Conservation (phyloP, 345 rosid species). For the Arabidopsis arenosa region DNA sequence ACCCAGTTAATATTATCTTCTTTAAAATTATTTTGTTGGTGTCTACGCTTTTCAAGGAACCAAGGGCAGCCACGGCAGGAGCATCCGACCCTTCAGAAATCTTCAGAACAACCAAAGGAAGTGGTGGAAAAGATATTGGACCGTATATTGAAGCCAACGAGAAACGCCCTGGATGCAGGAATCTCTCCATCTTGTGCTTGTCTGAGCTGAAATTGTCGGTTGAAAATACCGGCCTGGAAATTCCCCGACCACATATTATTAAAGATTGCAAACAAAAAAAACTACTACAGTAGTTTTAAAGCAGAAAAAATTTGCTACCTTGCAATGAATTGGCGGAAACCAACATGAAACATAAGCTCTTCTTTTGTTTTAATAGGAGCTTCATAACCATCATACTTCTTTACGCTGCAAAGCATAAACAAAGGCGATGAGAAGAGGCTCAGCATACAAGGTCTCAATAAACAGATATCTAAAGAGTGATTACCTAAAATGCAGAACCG, state of each 20-base stretch:
- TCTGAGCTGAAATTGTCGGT: constrained; percentile 77
- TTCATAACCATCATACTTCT: constrained; percentile 73
- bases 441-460: constrained; percentile 14
- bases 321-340: constrained; percentile 90
- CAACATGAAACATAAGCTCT: constrained; percentile 88
- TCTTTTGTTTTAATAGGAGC: constrained; percentile 91
- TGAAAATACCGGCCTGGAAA: constrained; percentile 84
- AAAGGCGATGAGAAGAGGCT: constrained; percentile 24
- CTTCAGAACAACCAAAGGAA: constrained; percentile 85
- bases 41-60: constrained; percentile 82
- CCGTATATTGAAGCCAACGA: constrained; percentile 85
- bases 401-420: constrained; percentile 57
- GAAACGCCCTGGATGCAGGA: constrained; percentile 83
- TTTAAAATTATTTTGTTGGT: constrained; percentile 84
- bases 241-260: not conserved
- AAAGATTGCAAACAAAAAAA: constrained; percentile 21
- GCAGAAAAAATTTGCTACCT: constrained; percentile 52
- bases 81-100: constrained; percentile 51
- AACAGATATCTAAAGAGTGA: constrained; percentile 22
- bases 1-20: constrained; percentile 95
- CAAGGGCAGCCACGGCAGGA: constrained; percentile 82
- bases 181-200: constrained; percentile 98
- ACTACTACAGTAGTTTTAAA: constrained; percentile 10
- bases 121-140: constrained; percentile 82
- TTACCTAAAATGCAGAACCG: constrained; percentile 97